Evolutionary conservation across 2,329 filamentous ascomycete species (phyloP).

Genomic region (Xylariaceae sp.): DNA sequence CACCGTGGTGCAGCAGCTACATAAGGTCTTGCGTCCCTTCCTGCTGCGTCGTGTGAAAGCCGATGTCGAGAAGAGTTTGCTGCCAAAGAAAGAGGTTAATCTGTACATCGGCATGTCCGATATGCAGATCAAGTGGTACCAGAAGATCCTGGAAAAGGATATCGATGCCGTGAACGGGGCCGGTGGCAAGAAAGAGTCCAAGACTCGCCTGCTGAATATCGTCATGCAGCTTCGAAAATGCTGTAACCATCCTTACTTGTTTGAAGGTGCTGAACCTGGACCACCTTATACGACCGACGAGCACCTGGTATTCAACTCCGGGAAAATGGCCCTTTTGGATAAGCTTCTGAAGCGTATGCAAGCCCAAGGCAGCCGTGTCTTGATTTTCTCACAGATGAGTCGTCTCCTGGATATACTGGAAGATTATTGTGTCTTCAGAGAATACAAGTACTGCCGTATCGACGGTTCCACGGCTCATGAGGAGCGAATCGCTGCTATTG

Average conservation of each 20-base stretch:
- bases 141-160: constrained; percentile 98
- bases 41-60: constrained; percentile 92
- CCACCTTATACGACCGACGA: constrained; percentile 98
- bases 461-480: constrained; percentile 96
- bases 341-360: constrained; percentile 81
- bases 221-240: constrained; percentile 99
- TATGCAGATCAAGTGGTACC: constrained; percentile 99
- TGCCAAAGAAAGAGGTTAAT: constrained; percentile 97
- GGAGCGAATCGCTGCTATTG: constrained; percentile 94
- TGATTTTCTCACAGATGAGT: constrained; percentile 99
- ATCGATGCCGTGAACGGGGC: constrained; percentile 98
- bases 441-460: constrained; percentile 94
- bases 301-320: constrained; percentile 87
- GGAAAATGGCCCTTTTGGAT: constrained; percentile 97
- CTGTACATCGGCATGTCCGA: constrained; percentile 97
- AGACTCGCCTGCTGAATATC: constrained; percentile 94
- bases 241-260: constrained; percentile 97
- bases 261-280: constrained; percentile 94
- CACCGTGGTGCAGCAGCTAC: constrained; percentile 90
- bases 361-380: constrained; percentile 84
- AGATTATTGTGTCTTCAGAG: constrained; percentile 94
- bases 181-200: constrained; percentile 93
- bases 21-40: constrained; percentile 89
- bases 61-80: constrained; percentile 94
- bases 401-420: constrained; percentile 94